Percentiles rank a stretch among this genome's conserved stretches.
Evolutionary conservation across 495 filamentous ascomycete species (phyloP).

Genomic region (Penicillium samsonianum): DNA sequence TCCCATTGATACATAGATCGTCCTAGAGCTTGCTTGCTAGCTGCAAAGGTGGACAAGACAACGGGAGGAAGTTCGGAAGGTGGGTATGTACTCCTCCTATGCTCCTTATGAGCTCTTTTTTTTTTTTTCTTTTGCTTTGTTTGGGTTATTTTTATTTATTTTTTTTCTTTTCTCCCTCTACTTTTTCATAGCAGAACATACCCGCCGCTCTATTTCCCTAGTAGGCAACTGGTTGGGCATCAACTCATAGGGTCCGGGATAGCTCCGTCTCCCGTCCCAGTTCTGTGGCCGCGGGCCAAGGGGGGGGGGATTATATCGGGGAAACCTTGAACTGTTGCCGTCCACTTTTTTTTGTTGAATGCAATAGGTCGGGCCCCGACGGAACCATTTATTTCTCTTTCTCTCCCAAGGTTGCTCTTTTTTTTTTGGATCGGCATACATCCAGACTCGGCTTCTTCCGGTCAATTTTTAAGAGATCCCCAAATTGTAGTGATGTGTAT

Average conservation of each 20-base stretch:
- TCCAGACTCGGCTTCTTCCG: not conserved
- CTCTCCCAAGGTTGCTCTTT: not conserved
- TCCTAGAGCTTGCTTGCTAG: conserved; percentile 16
- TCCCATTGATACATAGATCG: conserved; percentile 30
- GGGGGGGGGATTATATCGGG: not conserved
- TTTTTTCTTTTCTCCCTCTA: not conserved
- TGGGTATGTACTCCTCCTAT: not conserved
- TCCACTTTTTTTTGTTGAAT: not conserved
- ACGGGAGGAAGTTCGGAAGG: conserved; percentile 4
- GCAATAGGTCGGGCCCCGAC: not conserved
- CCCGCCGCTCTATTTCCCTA: not conserved
- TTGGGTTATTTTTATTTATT: not conserved
- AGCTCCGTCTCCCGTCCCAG: conserved; percentile 8
- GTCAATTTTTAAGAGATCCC: not conserved
- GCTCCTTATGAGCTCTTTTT: not conserved
- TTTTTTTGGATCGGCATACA: not conserved
- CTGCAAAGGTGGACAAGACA: conserved; percentile 17
- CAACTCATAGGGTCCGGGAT: not conserved
- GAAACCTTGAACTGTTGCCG: not conserved
- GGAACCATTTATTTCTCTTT: not conserved
- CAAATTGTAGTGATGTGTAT: not conserved
- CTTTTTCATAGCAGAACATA: not conserved
- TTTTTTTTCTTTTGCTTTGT: not conserved
- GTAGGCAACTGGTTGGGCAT: conserved; percentile 8
- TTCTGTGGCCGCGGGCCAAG: conserved; percentile 13